phyloP scores from a whole-genome alignment of 1,284 basidiomycete species.

The Melampsora americana region DNA sequence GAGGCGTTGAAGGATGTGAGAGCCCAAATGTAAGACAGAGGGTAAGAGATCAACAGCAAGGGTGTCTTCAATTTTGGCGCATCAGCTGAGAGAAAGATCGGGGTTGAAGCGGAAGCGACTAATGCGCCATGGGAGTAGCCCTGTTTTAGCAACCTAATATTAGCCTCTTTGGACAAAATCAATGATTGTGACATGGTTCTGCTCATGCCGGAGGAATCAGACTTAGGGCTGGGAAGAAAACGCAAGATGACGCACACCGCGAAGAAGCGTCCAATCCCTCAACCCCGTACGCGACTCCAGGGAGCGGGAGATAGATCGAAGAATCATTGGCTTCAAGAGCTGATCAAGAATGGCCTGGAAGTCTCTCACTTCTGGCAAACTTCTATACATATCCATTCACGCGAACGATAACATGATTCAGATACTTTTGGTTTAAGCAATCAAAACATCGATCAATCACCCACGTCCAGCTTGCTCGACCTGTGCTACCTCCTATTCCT shows the following conservation, averaged over 20 bases:
- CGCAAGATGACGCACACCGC: not conserved
- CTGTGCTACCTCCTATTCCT: not conserved
- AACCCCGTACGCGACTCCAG: not conserved
- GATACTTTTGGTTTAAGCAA: not conserved
- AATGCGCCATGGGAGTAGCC: conserved; percentile 1
- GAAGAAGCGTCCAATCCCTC: not conserved
- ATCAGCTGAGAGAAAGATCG: not conserved
- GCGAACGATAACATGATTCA: not conserved
- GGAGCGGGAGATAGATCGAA: not conserved
- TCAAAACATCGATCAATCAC: not conserved
- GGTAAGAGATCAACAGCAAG: not conserved
- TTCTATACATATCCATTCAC: not conserved
- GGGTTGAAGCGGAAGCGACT: not conserved
- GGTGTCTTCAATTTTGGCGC: not conserved
- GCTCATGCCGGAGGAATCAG: not conserved
- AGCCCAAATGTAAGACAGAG: not conserved
- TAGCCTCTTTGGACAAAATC: not conserved
- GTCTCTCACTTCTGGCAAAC: not conserved
- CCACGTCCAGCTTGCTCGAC: conserved; percentile 2
- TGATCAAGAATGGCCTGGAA: not conserved
- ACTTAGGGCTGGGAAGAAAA: too few species aligned
- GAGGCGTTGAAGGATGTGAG: not conserved
- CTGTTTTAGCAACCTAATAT: not conserved
- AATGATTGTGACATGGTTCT: not conserved
- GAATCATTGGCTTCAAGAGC: conserved; percentile 4